Conservation (phyloP, 2,329 filamentous ascomycete species). For the Cladosporium sp. region DNA sequence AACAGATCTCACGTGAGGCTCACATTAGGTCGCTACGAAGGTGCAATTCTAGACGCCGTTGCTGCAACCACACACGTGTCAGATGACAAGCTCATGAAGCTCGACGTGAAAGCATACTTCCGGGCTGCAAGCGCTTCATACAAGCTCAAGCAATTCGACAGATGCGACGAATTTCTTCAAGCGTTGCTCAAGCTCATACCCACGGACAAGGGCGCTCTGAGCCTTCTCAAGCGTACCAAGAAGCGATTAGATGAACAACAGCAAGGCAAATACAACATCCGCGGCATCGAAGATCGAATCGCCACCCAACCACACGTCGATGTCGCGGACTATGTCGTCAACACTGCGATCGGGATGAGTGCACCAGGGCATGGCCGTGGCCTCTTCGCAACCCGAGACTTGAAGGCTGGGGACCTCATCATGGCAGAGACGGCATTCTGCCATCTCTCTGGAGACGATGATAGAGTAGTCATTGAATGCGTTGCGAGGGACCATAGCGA, state of each 20-base stretch:
- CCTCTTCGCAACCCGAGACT: neutral
- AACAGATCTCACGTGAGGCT: neutral
- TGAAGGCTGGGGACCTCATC: neutral
- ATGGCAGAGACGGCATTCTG: neutral
- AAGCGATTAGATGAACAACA: neutral
- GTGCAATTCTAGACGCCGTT: neutral
- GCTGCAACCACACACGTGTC: neutral
- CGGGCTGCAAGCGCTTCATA: neutral
- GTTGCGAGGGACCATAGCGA: no score
- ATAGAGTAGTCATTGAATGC: neutral
- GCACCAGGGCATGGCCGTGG: neutral
- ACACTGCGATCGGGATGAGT: neutral
- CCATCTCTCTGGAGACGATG: neutral
- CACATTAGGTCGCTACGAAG: neutral
- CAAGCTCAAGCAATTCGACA: neutral
- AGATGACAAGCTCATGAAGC: neutral
- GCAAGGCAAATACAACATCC: no score
- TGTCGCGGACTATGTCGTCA: neutral
- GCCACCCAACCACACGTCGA: neutral
- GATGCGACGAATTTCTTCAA: no score
- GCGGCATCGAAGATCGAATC: neutral
- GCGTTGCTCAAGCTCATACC: no score
- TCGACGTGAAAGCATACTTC: neutral
- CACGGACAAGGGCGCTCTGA: neutral
- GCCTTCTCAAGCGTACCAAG: neutral